Conservation (phyloP, 805 yeast genomes). For the Ogataea ganodermae region DNA sequence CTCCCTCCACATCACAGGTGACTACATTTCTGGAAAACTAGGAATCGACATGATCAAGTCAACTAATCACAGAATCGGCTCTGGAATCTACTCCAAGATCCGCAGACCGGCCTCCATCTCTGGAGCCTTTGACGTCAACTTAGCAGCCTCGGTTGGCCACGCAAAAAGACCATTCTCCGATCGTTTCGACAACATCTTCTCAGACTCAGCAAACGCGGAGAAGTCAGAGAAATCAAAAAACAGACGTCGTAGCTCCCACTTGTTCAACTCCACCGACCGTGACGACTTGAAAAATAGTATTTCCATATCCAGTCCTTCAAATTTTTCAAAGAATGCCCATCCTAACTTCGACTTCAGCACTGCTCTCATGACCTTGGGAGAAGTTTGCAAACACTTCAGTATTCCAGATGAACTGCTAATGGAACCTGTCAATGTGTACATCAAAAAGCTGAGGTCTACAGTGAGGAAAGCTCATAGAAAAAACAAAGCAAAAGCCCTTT, state of each 20-base stretch:
- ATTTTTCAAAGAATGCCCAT: slow-evolving; percentile 8
- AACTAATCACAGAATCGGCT: slow-evolving; percentile 20
- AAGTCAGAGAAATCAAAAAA: background rate
- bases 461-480: slow-evolving; percentile 16
- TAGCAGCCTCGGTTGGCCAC: background rate
- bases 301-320: slow-evolving; percentile 13
- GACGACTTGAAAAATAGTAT: background rate
- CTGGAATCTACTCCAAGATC: slow-evolving; percentile 18
- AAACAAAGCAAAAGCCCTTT: slow-evolving; percentile 7
- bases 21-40: slow-evolving; percentile 29
- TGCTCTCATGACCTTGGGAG: slow-evolving; percentile 15
- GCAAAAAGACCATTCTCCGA: background rate
- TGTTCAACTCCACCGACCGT: background rate
- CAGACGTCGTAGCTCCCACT: background rate
- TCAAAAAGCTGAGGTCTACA: slow-evolving; percentile 16
- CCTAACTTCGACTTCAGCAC: slow-evolving; percentile 10
- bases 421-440: slow-evolving; percentile 25
- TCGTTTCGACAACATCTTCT: background rate
- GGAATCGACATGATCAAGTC: slow-evolving; percentile 25
- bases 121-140: background rate
- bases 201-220: background rate
- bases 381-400: slow-evolving; percentile 27
- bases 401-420: slow-evolving; percentile 27
- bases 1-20: slow-evolving; percentile 20
- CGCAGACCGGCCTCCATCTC: slow-evolving; percentile 11